Percentiles rank a stretch among this genome's conserved stretches.
These are phyloP conservation scores for Pythium apleroticum DNA, from an alignment of 352 stramenopile genomes.

Conservation along the genomic window DNA sequence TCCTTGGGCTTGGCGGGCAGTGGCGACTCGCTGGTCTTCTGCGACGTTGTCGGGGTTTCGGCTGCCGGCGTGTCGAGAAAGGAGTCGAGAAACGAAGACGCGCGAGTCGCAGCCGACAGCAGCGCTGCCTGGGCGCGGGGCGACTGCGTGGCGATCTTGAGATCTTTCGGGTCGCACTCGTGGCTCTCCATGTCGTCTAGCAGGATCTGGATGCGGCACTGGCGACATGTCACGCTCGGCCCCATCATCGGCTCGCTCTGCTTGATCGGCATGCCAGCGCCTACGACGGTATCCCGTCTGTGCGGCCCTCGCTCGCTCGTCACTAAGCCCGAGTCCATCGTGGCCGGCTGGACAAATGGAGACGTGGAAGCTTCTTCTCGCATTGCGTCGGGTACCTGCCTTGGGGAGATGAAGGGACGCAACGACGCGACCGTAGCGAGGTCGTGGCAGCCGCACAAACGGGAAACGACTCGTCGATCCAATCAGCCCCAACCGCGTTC, in stretches of 20 bases:
- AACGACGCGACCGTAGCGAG: background rate
- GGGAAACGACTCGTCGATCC: background rate
- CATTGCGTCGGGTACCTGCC: background rate
- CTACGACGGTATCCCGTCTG: slow-evolving; percentile 14
- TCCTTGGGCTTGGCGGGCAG: background rate
- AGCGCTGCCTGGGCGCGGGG: slow-evolving; percentile 10
- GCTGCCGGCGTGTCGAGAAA: slow-evolving; percentile 31
- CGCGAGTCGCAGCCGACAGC: slow-evolving; percentile 11
- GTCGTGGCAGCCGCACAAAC: background rate
- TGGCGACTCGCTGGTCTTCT: slow-evolving; percentile 19
- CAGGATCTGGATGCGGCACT: slow-evolving; percentile 48
- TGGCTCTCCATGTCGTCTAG: slow-evolving; percentile 68
- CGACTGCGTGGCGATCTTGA: slow-evolving; percentile 20
- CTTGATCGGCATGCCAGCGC: slow-evolving; percentile 2
- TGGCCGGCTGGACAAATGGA: background rate
- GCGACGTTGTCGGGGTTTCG: background rate
- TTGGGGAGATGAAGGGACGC: background rate
- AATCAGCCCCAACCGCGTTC: background rate
- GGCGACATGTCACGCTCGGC: slow-evolving; percentile 50
- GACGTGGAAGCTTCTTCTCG: background rate
- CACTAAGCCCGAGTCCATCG: slow-evolving; percentile 55
- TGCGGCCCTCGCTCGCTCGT: slow-evolving; percentile 40
- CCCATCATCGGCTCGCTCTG: slow-evolving; percentile 1
- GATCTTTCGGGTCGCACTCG: slow-evolving; percentile 41
- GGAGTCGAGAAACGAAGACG: slow-evolving; percentile 40